Evolutionary conservation across 345 rosid species (phyloP).

Genomic region (Acer negundo): DNA sequence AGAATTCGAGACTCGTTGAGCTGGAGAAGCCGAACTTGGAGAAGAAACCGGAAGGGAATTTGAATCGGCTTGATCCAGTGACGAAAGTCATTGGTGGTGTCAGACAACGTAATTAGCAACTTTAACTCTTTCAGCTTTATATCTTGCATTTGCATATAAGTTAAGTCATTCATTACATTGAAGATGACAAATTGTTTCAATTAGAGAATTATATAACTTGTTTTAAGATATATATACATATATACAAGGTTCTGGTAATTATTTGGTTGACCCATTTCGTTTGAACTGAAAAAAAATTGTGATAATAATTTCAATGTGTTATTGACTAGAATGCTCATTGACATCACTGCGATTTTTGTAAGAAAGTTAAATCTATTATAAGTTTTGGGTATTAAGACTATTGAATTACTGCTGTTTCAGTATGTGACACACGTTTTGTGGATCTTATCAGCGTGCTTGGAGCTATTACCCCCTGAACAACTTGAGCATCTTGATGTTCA

Average conservation of each 20-base stretch:
- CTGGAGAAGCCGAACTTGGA: conserved; percentile 18
- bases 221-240: background rate
- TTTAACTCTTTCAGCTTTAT: background rate
- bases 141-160: background rate
- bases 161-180: background rate
- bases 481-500: conserved; percentile 69
- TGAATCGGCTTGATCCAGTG: conserved; percentile 62
- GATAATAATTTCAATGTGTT: background rate
- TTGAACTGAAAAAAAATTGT: background rate
- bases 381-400: background rate
- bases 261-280: background rate
- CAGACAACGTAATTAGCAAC: conserved; percentile 46
- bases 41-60: conserved; percentile 36
- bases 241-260: background rate
- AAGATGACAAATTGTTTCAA: background rate
- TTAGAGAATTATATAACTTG: background rate
- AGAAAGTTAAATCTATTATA: background rate
- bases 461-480: conserved; percentile 71
- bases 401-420: background rate
- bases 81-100: conserved; percentile 45
- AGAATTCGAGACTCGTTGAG: background rate
- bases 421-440: conserved; percentile 19
- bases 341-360: background rate
- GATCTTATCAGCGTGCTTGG: conserved; percentile 71
- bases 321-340: background rate